phyloP scores from a whole-genome alignment of 2,329 filamentous ascomycete genomes.

The Colletotrichum kahawae region DNA sequence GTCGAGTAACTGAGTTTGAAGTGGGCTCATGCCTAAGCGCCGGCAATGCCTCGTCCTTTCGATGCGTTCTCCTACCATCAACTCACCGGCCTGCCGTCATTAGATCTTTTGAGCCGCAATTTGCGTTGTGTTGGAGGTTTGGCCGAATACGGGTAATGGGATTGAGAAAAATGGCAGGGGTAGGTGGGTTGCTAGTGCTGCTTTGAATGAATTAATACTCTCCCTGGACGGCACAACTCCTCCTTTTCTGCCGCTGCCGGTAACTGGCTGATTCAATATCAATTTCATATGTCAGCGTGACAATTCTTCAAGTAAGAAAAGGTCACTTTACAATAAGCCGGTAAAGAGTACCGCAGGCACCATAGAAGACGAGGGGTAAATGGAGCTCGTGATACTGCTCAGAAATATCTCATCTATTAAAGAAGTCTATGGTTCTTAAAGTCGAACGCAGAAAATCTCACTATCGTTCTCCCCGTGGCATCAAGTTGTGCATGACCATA shows the following conservation, averaged over 20 bases:
- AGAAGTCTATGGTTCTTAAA: neutral
- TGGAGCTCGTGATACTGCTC: neutral
- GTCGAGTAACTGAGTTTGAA: neutral
- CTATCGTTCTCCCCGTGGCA: neutral
- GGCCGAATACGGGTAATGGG: neutral
- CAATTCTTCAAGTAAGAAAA: neutral
- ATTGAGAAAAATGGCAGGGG: neutral
- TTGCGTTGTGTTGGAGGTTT: neutral
- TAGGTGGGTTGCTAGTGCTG: neutral
- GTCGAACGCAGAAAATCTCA: neutral
- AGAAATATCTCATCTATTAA: neutral
- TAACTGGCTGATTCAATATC: neutral
- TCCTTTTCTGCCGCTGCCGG: neutral
- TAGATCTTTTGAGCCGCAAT: neutral
- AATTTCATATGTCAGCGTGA: neutral
- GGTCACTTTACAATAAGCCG: neutral
- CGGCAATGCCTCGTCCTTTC: neutral
- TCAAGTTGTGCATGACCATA: neutral
- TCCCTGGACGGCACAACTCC: neutral
- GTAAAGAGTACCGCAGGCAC: neutral
- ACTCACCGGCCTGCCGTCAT: neutral
- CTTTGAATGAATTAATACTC: neutral
- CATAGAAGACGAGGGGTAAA: neutral
- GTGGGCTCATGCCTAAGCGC: neutral
- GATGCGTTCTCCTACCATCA: neutral